A percentile compares a stretch with the other conserved stretches of the same genome.
phyloP scores from a whole-genome alignment of 345 rosid species.

The Gossypium arboreum region DNA sequence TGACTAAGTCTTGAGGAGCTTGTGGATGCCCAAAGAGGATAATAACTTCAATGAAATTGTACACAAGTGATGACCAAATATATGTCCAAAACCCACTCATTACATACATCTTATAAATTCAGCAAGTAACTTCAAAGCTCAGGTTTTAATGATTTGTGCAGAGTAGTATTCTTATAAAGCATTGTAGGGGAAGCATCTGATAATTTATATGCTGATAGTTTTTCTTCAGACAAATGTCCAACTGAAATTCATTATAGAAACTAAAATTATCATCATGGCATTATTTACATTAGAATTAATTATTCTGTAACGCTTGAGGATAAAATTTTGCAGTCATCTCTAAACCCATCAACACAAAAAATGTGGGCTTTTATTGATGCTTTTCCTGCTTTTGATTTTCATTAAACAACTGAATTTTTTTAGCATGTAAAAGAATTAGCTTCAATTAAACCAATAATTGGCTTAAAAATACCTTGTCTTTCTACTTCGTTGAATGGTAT shows the following conservation, averaged over 20 bases:
- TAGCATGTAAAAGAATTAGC: neutral
- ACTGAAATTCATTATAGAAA: neutral
- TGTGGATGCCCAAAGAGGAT: neutral
- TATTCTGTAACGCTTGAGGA: neutral
- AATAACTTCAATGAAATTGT: neutral
- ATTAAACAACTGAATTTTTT: neutral
- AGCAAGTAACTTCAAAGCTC: neutral
- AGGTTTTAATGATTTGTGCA: neutral
- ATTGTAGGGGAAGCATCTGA: neutral
- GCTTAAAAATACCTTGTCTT: constrained; percentile 48
- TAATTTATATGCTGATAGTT: neutral
- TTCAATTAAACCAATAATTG: neutral
- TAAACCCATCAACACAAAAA: neutral
- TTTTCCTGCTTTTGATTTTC: constrained; percentile 1
- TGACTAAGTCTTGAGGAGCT: neutral
- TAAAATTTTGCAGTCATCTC: neutral
- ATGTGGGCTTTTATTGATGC: neutral
- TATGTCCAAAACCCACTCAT: neutral
- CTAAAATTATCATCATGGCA: constrained; percentile 3
- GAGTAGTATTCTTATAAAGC: neutral
- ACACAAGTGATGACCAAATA: neutral
- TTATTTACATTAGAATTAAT: neutral
- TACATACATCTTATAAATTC: neutral
- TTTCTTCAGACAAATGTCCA: neutral
- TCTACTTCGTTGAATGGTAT: constrained; percentile 50